Percentiles rank a stretch among this genome's conserved stretches.
Conservation (phyloP, 1,284 basidiomycete genomes). For the Ustilago loliicola region DNA sequence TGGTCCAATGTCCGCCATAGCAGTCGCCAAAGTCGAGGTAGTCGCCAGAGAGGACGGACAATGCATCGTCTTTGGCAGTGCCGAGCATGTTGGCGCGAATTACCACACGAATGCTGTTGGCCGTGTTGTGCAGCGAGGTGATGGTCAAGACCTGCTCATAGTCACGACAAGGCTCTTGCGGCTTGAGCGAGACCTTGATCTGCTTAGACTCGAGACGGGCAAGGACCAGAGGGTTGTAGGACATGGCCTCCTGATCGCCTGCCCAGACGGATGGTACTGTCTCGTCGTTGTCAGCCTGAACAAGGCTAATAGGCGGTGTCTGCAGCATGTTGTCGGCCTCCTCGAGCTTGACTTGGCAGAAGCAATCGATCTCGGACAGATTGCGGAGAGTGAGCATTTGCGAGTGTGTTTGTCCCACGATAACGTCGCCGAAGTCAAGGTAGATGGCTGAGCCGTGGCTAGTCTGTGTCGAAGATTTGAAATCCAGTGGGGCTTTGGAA, state of each 20-base stretch:
- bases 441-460: constrained; percentile 45
- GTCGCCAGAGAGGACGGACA: constrained; percentile 72
- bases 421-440: constrained; percentile 67
- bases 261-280: constrained; percentile 49
- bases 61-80: constrained; percentile 70
- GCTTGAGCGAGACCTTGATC: constrained; percentile 49
- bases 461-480: constrained; percentile 25
- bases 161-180: constrained; percentile 60
- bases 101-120: constrained; percentile 61
- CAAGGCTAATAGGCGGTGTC: constrained; percentile 50
- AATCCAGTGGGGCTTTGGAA: constrained; percentile 7
- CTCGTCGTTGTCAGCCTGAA: constrained; percentile 33
- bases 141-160: constrained; percentile 67
- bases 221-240: constrained; percentile 40
- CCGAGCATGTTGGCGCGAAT: constrained; percentile 68
- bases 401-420: constrained; percentile 59
- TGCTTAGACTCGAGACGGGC: constrained; percentile 38
- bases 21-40: constrained; percentile 73
- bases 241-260: constrained; percentile 37
- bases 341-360: constrained; percentile 63
- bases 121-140: constrained; percentile 61
- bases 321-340: constrained; percentile 64
- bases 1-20: constrained; percentile 73
- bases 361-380: constrained; percentile 63
- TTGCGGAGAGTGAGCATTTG: constrained; percentile 58